Percentiles rank a stretch among this genome's conserved stretches.
These are phyloP conservation scores for Picea abies DNA, from an alignment of 83 land plant species.

Conservation along the genomic window DNA sequence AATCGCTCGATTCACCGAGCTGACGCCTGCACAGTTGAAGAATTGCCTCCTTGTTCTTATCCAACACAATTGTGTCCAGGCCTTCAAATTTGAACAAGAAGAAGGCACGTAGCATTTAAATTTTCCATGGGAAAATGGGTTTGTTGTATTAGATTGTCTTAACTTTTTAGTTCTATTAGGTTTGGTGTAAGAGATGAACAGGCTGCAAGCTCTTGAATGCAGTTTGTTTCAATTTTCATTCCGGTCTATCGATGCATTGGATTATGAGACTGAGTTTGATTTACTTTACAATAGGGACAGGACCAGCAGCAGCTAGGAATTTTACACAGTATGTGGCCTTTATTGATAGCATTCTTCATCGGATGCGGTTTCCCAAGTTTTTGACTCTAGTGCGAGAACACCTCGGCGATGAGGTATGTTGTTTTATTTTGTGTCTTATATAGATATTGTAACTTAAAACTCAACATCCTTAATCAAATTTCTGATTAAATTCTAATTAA, in stretches of 20 bases:
- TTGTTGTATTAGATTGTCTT: neutral
- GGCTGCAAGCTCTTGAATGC: neutral
- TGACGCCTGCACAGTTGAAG: slow-evolving; percentile 49
- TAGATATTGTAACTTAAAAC: no score
- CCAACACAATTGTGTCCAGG: slow-evolving; percentile 96
- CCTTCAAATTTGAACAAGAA: slow-evolving; percentile 50
- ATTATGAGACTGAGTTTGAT: neutral
- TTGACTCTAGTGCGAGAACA: slow-evolving; percentile 52
- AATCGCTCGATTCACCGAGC: slow-evolving; percentile 50
- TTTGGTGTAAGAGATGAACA: slow-evolving; percentile 10
- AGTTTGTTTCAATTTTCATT: neutral
- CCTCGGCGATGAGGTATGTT: slow-evolving; percentile 64
- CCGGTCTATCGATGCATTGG: neutral
- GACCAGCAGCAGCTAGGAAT: slow-evolving; percentile 29
- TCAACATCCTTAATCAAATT: no score
- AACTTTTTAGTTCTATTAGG: neutral
- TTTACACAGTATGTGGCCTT: slow-evolving; percentile 65
- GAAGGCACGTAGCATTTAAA: neutral
- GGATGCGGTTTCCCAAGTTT: slow-evolving; percentile 88
- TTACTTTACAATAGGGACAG: slow-evolving; percentile 25
- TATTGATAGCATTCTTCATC: slow-evolving; percentile 71
- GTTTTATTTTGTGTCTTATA: neutral
- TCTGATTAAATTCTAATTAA: no score
- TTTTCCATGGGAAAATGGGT: neutral
- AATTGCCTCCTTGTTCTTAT: slow-evolving; percentile 79